These are phyloP conservation scores for Yamadazyma nakazawae DNA, from an alignment of 805 yeast genomes.

Conservation along the genomic window DNA sequence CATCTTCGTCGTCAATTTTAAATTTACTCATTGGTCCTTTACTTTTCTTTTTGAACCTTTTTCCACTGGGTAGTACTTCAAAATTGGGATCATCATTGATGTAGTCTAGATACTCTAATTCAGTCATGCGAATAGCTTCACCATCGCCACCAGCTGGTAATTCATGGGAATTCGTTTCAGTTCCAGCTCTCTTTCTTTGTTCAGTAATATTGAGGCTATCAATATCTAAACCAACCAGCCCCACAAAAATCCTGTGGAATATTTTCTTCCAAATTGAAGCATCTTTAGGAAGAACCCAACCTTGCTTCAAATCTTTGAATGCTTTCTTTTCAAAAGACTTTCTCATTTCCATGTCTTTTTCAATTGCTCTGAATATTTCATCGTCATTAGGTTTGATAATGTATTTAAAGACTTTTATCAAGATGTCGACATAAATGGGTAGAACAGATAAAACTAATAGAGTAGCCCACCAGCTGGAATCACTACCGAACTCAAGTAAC, in stretches of 20 bases:
- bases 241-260: not conserved
- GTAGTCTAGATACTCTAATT: slow-evolving; percentile 20
- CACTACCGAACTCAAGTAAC: slow-evolving; percentile 71
- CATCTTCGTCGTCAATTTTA: slow-evolving; percentile 18
- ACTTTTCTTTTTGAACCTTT: slow-evolving; percentile 44
- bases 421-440: slow-evolving; percentile 64
- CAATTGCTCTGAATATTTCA: slow-evolving; percentile 74
- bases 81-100: slow-evolving; percentile 20
- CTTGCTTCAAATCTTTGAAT: slow-evolving; percentile 66
- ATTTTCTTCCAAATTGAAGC: slow-evolving; percentile 22
- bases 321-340: slow-evolving; percentile 71
- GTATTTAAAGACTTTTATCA: slow-evolving; percentile 54
- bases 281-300: slow-evolving; percentile 68
- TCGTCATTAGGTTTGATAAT: slow-evolving; percentile 67
- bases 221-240: not conserved
- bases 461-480: slow-evolving; percentile 84
- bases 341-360: slow-evolving; percentile 64
- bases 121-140: slow-evolving; percentile 21
- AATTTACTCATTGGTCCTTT: slow-evolving; percentile 10
- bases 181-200: slow-evolving; percentile 47
- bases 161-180: slow-evolving; percentile 45
- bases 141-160: slow-evolving; percentile 48
- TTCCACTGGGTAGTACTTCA: slow-evolving; percentile 75
- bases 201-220: slow-evolving; percentile 29
- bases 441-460: slow-evolving; percentile 53